Evolutionary conservation across 139 green algal genomes (phyloP).

Genomic region (Chlamydomonas sp.): DNA sequence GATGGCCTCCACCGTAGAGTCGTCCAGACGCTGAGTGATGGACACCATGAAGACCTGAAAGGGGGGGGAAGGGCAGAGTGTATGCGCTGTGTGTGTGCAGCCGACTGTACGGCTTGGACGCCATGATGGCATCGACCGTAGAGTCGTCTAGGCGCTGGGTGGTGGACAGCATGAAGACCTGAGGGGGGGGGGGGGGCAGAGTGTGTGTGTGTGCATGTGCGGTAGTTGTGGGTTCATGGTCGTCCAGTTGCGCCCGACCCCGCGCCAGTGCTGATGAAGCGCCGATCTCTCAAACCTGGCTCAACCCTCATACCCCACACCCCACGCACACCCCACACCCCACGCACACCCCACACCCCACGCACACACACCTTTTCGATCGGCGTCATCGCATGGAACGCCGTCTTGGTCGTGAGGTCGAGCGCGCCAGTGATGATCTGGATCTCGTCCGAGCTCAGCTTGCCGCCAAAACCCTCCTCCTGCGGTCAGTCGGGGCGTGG

Average conservation of each 20-base stretch:
- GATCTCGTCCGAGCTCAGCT: constrained; percentile 22
- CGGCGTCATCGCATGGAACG: constrained; percentile 70
- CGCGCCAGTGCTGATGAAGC: background rate
- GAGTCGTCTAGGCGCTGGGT: constrained; percentile 51
- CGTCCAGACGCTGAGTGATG: constrained; percentile 38
- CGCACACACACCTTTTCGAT: constrained; percentile 85
- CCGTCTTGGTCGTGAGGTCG: constrained; percentile 79
- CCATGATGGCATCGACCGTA: constrained; percentile 56
- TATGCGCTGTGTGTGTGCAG: constrained; percentile 52
- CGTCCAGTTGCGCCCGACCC: background rate
- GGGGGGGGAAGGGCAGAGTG: no score
- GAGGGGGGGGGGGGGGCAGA: no score
- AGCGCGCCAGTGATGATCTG: constrained; percentile 58
- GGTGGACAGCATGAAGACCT: constrained; percentile 56
- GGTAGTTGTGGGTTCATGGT: background rate
- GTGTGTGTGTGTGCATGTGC: no score
- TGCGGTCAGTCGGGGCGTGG: no score
- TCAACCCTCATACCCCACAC: no score
- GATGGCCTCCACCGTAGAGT: constrained; percentile 31
- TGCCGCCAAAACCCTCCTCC: constrained; percentile 24
- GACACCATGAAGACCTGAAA: constrained; percentile 72
- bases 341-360: no score
- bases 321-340: no score
- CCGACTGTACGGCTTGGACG: constrained; percentile 48
- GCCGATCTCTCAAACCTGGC: no score